phyloP scores from a whole-genome alignment of 2,329 filamentous ascomycete genomes.

The Cryphonectria japonica region DNA sequence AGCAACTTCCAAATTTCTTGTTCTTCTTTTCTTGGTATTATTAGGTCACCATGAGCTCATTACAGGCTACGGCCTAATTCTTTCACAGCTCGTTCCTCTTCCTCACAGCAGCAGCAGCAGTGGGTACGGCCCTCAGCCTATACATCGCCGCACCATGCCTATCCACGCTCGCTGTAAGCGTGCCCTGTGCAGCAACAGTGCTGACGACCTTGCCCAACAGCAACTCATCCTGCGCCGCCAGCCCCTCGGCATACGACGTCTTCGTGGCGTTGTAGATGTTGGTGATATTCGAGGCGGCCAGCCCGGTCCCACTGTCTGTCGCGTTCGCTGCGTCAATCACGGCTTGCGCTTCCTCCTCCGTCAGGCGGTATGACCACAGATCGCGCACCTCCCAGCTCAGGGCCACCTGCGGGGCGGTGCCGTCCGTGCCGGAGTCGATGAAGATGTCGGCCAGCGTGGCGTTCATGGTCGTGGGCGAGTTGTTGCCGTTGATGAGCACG shows the following conservation, averaged over 20 bases:
- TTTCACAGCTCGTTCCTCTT: slow-evolving; percentile 49
- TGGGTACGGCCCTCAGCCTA: slow-evolving; percentile 45
- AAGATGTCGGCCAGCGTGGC: slow-evolving; percentile 58
- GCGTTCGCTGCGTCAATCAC: slow-evolving; percentile 48
- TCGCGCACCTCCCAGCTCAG: slow-evolving; percentile 57
- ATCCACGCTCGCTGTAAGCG: slow-evolving; percentile 47
- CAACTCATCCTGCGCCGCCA: slow-evolving; percentile 45
- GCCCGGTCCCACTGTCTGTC: slow-evolving; percentile 36
- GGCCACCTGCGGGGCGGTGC: slow-evolving; percentile 45
- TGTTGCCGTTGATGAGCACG: slow-evolving; percentile 53
- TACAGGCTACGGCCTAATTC: not conserved
- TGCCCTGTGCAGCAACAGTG: slow-evolving; percentile 47
- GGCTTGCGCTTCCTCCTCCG: slow-evolving; percentile 44
- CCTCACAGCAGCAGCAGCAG: slow-evolving; percentile 32
- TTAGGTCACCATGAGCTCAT: not conserved
- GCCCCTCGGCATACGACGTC: slow-evolving; percentile 51
- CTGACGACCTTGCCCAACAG: slow-evolving; percentile 52
- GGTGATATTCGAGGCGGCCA: slow-evolving; percentile 29
- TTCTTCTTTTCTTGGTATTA: not conserved
- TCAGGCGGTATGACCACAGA: slow-evolving; percentile 60
- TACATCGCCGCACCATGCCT: slow-evolving; percentile 56
- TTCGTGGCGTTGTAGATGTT: slow-evolving; percentile 51
- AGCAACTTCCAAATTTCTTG: not conserved
- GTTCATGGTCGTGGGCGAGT: slow-evolving; percentile 48
- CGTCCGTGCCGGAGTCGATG: slow-evolving; percentile 47